These are phyloP conservation scores for Arthrobotrys pseudoclavata DNA, from an alignment of 2,329 filamentous ascomycete species.

Conservation along the genomic window DNA sequence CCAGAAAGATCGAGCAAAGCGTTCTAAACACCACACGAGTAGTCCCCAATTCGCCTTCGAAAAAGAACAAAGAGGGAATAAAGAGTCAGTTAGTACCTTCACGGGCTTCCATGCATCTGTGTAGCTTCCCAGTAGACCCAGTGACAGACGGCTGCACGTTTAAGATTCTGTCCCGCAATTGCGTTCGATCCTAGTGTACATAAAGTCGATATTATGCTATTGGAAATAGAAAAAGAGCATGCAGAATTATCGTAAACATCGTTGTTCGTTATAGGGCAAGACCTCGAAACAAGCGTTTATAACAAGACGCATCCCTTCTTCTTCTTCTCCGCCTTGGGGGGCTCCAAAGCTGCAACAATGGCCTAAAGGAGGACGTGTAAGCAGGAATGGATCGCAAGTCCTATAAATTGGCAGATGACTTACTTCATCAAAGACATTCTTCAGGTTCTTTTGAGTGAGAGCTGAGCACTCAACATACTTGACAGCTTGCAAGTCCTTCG, in stretches of 20 bases:
- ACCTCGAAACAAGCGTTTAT: conserved; percentile 67
- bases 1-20: conserved; percentile 43
- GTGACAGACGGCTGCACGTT: conserved; percentile 33
- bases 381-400: not conserved
- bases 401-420: conserved; percentile 63
- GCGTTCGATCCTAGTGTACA: conserved; percentile 52
- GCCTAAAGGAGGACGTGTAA: conserved; percentile 72
- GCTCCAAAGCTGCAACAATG: conserved; percentile 94
- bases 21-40: conserved; percentile 49
- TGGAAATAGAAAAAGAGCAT: conserved; percentile 45
- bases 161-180: conserved; percentile 51
- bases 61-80: conserved; percentile 25
- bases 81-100: conserved; percentile 19
- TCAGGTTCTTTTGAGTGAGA: conserved; percentile 96
- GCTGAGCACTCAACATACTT: conserved; percentile 98
- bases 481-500: conserved; percentile 94
- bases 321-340: conserved; percentile 81
- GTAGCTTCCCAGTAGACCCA: conserved; percentile 14
- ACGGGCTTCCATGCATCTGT: not conserved
- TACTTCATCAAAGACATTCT: conserved; percentile 99
- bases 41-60: conserved; percentile 30
- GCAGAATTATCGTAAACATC: conserved; percentile 53
- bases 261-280: conserved; percentile 28
- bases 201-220: conserved; percentile 42
- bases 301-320: conserved; percentile 80